Percentiles rank a stretch among this genome's conserved stretches.
Evolutionary conservation across 2,329 filamentous ascomycete species (phyloP).

Genomic region (Biscogniauxia sp.): DNA sequence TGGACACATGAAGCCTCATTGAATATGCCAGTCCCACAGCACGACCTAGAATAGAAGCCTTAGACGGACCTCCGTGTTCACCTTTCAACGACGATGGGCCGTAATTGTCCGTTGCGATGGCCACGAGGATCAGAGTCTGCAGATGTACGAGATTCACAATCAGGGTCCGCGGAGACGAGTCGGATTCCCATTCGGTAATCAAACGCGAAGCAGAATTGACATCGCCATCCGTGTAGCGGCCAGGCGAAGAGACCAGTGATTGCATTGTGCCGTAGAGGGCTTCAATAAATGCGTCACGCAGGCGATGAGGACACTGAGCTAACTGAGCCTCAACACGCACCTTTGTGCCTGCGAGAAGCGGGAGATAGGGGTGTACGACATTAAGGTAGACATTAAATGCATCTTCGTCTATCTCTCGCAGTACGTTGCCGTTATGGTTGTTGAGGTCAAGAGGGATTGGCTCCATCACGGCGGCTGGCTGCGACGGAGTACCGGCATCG

Average conservation of each 20-base stretch:
- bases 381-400: slow-evolving; percentile 56
- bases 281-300: slow-evolving; percentile 64
- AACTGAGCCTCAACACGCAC: slow-evolving; percentile 55
- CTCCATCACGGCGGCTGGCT: slow-evolving; percentile 33
- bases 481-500: slow-evolving; percentile 33
- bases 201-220: slow-evolving; percentile 45
- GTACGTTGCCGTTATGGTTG: slow-evolving; percentile 31
- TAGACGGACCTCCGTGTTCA: slow-evolving; percentile 45
- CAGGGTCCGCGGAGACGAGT: slow-evolving; percentile 36
- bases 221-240: slow-evolving; percentile 40
- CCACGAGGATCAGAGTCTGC: slow-evolving; percentile 65
- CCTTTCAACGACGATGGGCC: slow-evolving; percentile 41
- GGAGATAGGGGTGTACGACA: slow-evolving; percentile 65
- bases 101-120: slow-evolving; percentile 62
- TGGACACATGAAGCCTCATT: slow-evolving; percentile 56
- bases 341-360: slow-evolving; percentile 60
- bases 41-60: slow-evolving; percentile 57
- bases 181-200: slow-evolving; percentile 51
- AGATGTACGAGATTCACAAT: slow-evolving; percentile 57
- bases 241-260: slow-evolving; percentile 42
- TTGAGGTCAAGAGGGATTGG: slow-evolving; percentile 27
- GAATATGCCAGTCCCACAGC: slow-evolving; percentile 65
- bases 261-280: slow-evolving; percentile 60
- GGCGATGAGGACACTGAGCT: slow-evolving; percentile 50
- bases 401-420: slow-evolving; percentile 42